These are phyloP conservation scores for Elsinoe ampelina DNA, from an alignment of 2,329 filamentous ascomycete genomes.

Conservation along the genomic window DNA sequence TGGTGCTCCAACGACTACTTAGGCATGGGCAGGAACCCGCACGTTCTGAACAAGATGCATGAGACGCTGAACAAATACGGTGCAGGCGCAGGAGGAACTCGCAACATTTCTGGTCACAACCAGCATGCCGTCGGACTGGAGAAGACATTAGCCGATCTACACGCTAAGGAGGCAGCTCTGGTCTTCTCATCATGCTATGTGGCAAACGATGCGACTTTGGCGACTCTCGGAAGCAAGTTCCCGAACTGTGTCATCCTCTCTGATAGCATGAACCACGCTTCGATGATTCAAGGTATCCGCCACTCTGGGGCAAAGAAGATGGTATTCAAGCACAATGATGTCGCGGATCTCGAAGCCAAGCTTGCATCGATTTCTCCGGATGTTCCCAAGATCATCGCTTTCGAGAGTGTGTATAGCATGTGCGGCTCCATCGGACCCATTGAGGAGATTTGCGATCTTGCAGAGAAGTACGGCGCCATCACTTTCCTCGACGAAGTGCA, in stretches of 20 bases:
- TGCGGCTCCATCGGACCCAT: constrained; percentile 96
- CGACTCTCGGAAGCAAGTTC: constrained; percentile 92
- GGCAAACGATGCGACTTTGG: constrained; percentile 92
- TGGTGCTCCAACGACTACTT: constrained; percentile 99
- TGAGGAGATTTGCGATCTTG: constrained; percentile 87
- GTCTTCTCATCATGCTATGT: constrained; percentile 98
- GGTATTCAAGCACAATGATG: constrained; percentile 97
- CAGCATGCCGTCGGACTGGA: constrained; percentile 84
- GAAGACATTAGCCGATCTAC: constrained; percentile 70
- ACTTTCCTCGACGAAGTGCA: constrained; percentile 98
- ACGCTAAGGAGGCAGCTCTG: constrained; percentile 82
- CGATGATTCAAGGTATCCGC: constrained; percentile 98
- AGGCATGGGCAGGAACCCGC: constrained; percentile 86
- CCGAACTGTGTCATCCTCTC: constrained; percentile 97
- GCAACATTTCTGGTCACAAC: constrained; percentile 98
- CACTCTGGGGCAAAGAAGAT: constrained; percentile 94
- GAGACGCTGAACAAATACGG: constrained; percentile 90
- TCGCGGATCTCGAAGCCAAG: constrained; percentile 87
- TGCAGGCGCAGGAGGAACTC: constrained; percentile 85
- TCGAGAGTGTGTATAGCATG: constrained; percentile 99
- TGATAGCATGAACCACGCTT: constrained; percentile 93
- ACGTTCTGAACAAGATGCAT: constrained; percentile 87
- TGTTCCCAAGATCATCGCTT: constrained; percentile 94
- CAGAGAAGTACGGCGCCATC: constrained; percentile 93
- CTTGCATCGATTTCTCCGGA: constrained; percentile 76